A percentile compares a stretch with the other conserved stretches of the same genome.
phyloP scores from a whole-genome alignment of 495 filamentous ascomycete species.

The Podospora fimiseda region DNA sequence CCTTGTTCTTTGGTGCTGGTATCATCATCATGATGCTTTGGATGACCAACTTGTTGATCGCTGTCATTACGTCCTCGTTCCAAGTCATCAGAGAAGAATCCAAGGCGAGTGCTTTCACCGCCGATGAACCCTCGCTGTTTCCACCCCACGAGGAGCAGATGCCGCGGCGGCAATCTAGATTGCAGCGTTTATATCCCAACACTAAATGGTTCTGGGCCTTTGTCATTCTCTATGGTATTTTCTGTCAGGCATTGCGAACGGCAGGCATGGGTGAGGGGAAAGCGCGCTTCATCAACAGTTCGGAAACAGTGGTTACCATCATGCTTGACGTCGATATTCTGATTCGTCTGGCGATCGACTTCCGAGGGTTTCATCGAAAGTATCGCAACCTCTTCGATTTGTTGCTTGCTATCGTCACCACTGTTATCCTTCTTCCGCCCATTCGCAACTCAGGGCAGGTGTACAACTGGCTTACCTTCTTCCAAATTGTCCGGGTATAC shows the following conservation, averaged over 20 bases:
- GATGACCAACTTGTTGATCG: slow-evolving; percentile 94
- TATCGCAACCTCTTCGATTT: slow-evolving; percentile 75
- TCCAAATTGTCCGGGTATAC: slow-evolving; percentile 90
- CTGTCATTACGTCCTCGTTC: slow-evolving; percentile 97
- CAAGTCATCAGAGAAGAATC: slow-evolving; percentile 98
- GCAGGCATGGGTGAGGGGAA: slow-evolving; percentile 59
- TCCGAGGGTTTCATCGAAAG: slow-evolving; percentile 68
- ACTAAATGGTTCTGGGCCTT: slow-evolving; percentile 73
- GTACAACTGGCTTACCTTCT: slow-evolving; percentile 87
- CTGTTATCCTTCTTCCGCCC: slow-evolving; percentile 76
- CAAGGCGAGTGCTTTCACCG: slow-evolving; percentile 85
- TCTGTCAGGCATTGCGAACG: slow-evolving; percentile 69
- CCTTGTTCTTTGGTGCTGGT: slow-evolving; percentile 77
- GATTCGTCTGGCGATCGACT: slow-evolving; percentile 69
- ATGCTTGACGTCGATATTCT: slow-evolving; percentile 78
- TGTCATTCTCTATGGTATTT: slow-evolving; percentile 69
- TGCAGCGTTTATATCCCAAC: slow-evolving; percentile 67
- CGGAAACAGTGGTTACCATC: slow-evolving; percentile 72
- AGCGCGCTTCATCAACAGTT: slow-evolving; percentile 46
- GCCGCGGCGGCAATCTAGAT: slow-evolving; percentile 42
- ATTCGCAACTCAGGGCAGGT: slow-evolving; percentile 69
- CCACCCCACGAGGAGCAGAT: slow-evolving; percentile 38
- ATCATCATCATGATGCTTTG: slow-evolving; percentile 93
- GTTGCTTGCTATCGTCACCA: slow-evolving; percentile 68
- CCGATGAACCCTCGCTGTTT: slow-evolving; percentile 44